Conservation (phyloP, 2,329 filamentous ascomycete species). For the Ambrosiella xylebori region DNA sequence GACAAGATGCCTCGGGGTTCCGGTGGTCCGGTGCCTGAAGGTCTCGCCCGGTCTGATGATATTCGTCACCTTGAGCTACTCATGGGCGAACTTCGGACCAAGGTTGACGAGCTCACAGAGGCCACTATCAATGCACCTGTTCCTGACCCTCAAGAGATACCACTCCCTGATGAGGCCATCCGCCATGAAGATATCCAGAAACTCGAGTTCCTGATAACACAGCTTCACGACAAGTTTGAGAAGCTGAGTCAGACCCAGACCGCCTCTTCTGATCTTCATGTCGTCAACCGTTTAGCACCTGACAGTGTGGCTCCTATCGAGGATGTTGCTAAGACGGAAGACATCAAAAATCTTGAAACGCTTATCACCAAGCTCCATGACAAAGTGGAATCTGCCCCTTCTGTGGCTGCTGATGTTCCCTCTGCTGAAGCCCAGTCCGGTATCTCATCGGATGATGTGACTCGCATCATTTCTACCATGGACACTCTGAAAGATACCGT, state of each 20-base stretch:
- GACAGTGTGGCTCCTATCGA: slow-evolving; percentile 18
- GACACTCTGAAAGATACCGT: slow-evolving; percentile 31
- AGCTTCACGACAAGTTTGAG: slow-evolving; percentile 11
- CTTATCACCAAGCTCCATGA: slow-evolving; percentile 66
- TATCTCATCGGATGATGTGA: slow-evolving; percentile 12
- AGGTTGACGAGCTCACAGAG: slow-evolving; percentile 42
- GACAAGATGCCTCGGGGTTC: slow-evolving; percentile 16
- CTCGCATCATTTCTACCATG: slow-evolving; percentile 34
- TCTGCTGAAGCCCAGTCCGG: slow-evolving; percentile 10
- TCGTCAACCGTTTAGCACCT: background rate
- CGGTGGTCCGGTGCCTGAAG: background rate
- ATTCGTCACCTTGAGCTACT: slow-evolving; percentile 74
- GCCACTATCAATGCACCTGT: slow-evolving; percentile 28
- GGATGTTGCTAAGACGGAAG: slow-evolving; percentile 45
- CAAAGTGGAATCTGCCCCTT: slow-evolving; percentile 47
- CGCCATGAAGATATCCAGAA: slow-evolving; percentile 12
- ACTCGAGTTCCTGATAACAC: slow-evolving; percentile 9
- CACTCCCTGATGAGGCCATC: slow-evolving; percentile 8
- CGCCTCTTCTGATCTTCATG: background rate
- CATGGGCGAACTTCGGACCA: slow-evolving; percentile 64
- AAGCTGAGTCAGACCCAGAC: slow-evolving; percentile 7
- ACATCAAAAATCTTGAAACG: slow-evolving; percentile 72
- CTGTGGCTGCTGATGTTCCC: slow-evolving; percentile 28
- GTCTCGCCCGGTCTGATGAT: slow-evolving; percentile 47
- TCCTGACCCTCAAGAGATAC: slow-evolving; percentile 18